Evolutionary conservation across 371 early-diverging fungal species (phyloP), one percentile per base, ranked within the genome.

Genomic region (Apophysomyces trapeziformis): DNA sequence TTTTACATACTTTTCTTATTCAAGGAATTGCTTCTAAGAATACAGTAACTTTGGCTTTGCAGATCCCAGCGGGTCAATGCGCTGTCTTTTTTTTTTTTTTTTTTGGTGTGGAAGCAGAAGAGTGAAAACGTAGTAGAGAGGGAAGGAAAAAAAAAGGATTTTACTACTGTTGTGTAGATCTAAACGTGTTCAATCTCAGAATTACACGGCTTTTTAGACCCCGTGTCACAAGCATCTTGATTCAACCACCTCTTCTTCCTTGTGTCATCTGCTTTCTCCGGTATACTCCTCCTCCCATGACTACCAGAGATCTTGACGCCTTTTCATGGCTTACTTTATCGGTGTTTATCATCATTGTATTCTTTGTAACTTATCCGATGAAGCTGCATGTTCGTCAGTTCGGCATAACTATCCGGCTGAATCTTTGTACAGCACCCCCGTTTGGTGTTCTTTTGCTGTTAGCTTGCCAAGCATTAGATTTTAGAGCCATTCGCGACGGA

Each of bases 361-460:
- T 69, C 11, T 70, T 83, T 60, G 88, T 87, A 61, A 85, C 87
- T 18, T 78, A 63, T 13, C 87, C 89, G 7, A 57, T 84, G 13
- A 58, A 57, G 13, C 62, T 86, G 41, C 76, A 68, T 5, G 44
- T 83, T 6, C 77, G 75, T 37, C 41, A 57, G 11, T 14, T 57
- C 36, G 50, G 58, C 14, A 45, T 58, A n/a, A 26, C 39, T 9
- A 11, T 87, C 14, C 69, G 77, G 9, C 67, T 93, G 38, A 83
- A 89, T 63, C 79, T 90, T 21, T 88, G 90, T 13, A 87, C 90
- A 0, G 89, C 88, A 0, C 93, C 93, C 0, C 82, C 87, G 14
- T 26, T 91, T 4, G 89, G 87, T 1, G 84, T 90, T 5, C 69
- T 91, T 18, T 60, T 92, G 43, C 76, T 92, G 38, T 73, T 92